phyloP scores from a whole-genome alignment of 2,329 filamentous ascomycete species.

The Lecanosticta acicola region DNA sequence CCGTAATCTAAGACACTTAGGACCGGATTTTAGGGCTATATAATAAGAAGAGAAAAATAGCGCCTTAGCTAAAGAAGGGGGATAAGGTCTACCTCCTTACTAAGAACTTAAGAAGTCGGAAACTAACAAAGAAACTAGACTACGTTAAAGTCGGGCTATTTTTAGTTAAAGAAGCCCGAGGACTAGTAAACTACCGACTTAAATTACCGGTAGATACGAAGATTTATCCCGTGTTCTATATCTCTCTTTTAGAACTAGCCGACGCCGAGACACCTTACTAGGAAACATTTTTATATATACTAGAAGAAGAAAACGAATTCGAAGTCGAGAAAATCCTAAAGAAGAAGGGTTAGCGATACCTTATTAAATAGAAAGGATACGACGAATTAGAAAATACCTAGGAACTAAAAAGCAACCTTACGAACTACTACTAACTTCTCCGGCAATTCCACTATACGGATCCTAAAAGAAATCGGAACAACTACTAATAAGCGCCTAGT shows the following conservation, averaged over 20 bases:
- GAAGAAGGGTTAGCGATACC: conserved; percentile 1
- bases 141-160: conserved; percentile 6
- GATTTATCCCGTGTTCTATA: conserved; percentile 2
- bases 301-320: conserved; percentile 4
- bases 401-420: conserved; percentile 2
- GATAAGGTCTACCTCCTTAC: conserved; percentile 3
- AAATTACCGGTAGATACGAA: conserved; percentile 1
- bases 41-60: conserved; percentile 8
- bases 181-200: conserved; percentile 6
- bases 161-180: conserved; percentile 3
- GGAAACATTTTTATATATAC: background rate
- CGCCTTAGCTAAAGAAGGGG: conserved; percentile 8
- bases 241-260: conserved; percentile 3
- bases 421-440: conserved; percentile 2
- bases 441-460: background rate
- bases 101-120: conserved; percentile 4
- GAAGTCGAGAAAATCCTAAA: conserved; percentile 4
- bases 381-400: conserved; percentile 3
- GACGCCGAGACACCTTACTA: conserved; percentile 3
- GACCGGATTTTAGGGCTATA: background rate
- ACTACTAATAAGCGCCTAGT: no score
- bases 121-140: conserved; percentile 5
- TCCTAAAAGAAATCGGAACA: no score
- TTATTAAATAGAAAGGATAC: conserved; percentile 5
- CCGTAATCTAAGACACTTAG: background rate